Conservation (phyloP, 1,139 yeast genomes). For the Blastobotrys indianensis region DNA sequence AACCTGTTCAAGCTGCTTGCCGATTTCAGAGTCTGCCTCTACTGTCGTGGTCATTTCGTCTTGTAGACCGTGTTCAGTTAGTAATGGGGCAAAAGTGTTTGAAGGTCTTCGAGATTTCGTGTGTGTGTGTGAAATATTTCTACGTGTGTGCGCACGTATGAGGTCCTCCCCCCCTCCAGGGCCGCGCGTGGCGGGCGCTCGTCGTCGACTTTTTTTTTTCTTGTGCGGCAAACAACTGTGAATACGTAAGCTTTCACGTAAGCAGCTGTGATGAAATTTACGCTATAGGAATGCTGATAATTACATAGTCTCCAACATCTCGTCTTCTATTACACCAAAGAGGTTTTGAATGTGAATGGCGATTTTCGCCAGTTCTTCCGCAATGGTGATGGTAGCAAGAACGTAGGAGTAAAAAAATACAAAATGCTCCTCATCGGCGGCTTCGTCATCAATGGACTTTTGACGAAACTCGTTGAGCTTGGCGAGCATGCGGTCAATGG, state of each 20-base stretch:
- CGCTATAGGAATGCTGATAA: background rate
- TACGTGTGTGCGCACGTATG: no score
- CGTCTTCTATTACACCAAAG: constrained; percentile 59
- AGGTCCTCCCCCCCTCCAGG: no score
- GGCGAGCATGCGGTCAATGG: constrained; percentile 61
- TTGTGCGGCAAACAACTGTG: no score
- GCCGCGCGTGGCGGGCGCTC: no score
- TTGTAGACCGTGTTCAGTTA: background rate
- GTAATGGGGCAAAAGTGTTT: background rate
- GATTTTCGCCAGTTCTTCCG: constrained; percentile 58
- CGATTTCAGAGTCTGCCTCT: constrained; percentile 14
- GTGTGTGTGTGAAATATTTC: no score
- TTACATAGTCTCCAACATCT: constrained; percentile 33
- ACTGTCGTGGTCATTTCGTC: background rate
- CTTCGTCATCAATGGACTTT: constrained; percentile 8
- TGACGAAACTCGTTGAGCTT: constrained; percentile 42
- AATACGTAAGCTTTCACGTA: no score
- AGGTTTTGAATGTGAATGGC: constrained; percentile 49
- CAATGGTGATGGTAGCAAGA: constrained; percentile 61
- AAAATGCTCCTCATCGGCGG: constrained; percentile 53
- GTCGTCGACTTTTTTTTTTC: no score
- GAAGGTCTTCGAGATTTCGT: background rate
- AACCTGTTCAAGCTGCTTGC: constrained; percentile 16
- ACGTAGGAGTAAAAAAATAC: constrained; percentile 70
- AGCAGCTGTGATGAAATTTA: background rate